phyloP scores from a whole-genome alignment of 23 red algal species.

The Gracilaria gracilis region DNA sequence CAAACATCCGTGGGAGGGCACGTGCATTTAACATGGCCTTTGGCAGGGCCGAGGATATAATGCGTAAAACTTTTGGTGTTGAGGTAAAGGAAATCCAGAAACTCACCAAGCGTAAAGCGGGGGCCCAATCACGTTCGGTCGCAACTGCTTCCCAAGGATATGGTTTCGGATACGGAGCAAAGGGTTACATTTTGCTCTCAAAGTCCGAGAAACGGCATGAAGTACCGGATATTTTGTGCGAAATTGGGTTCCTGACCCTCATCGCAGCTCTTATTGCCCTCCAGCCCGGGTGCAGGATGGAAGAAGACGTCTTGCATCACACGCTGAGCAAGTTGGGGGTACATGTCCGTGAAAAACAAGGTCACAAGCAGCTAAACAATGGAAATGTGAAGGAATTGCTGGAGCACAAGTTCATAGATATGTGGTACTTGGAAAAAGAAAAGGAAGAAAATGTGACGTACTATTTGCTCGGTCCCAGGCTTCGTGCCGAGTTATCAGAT shows the following conservation, averaged over 20 bases:
- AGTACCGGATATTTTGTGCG: conserved; percentile 7
- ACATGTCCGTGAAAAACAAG: conserved; percentile 38
- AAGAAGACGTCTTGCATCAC: conserved; percentile 44
- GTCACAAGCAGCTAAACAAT: conserved; percentile 67
- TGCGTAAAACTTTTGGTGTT: conserved; percentile 31
- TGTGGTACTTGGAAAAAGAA: conserved; percentile 73
- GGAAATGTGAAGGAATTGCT: conserved; percentile 71
- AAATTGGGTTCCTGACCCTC: conserved; percentile 53
- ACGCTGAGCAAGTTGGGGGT: conserved; percentile 44
- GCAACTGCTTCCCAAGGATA: conserved; percentile 8
- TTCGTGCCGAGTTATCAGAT: conserved; percentile 56
- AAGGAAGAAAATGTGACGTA: conserved; percentile 48
- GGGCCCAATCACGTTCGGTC: neutral
- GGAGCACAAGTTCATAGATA: conserved; percentile 29
- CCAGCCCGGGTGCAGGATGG: conserved; percentile 50
- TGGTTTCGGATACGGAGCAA: conserved; percentile 12
- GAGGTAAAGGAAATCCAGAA: conserved; percentile 45
- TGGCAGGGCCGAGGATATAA: conserved; percentile 2
- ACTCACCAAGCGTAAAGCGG: conserved; percentile 4
- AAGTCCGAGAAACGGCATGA: neutral
- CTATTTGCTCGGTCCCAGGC: conserved; percentile 56
- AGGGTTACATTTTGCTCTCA: conserved; percentile 46
- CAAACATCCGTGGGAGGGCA: neutral
- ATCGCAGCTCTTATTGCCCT: conserved; percentile 59
- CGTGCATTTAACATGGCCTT: conserved; percentile 28